Conservation (phyloP, 148 eudicot genomes). For the Rhododendron ferrugineum region DNA sequence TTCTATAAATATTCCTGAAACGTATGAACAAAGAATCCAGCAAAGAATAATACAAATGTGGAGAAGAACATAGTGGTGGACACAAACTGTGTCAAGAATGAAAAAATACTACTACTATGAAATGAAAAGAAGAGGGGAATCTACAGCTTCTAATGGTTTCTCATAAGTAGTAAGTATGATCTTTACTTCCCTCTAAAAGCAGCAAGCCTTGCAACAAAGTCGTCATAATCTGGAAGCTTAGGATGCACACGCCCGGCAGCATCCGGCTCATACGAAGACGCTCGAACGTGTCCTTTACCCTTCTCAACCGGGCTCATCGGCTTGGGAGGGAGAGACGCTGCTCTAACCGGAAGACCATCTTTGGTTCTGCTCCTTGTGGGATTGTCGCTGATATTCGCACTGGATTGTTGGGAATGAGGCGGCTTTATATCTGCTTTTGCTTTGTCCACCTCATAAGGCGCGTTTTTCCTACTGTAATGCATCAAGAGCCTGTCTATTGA, state of each 20-base stretch:
- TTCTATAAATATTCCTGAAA: not conserved
- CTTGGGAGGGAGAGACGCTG: conserved; percentile 20
- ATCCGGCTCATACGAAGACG: conserved; percentile 29
- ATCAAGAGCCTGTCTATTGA: conserved; percentile 20
- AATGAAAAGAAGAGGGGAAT: not conserved
- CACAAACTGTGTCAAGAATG: not conserved
- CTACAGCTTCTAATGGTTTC: not conserved
- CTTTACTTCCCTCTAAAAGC: conserved; percentile 20
- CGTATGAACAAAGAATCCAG: not conserved
- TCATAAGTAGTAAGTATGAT: not conserved
- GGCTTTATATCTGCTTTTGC: conserved; percentile 6
- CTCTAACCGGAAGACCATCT: not conserved
- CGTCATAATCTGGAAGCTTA: conserved; percentile 59
- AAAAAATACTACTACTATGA: too few species aligned
- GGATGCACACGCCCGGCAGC: conserved; percentile 38
- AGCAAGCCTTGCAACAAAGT: conserved; percentile 48
- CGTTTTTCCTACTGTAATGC: conserved; percentile 19
- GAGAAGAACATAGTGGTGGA: not conserved
- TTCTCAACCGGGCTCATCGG: conserved; percentile 18
- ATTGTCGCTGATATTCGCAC: not conserved
- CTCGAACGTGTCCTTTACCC: conserved; percentile 23
- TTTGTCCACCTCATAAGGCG: not conserved
- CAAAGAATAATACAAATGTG: not conserved
- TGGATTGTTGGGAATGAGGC: not conserved
- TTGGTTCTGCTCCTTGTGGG: not conserved